Evolutionary conservation across 1,284 basidiomycete species (phyloP).

Genomic region (Macrocystidia cucumis): DNA sequence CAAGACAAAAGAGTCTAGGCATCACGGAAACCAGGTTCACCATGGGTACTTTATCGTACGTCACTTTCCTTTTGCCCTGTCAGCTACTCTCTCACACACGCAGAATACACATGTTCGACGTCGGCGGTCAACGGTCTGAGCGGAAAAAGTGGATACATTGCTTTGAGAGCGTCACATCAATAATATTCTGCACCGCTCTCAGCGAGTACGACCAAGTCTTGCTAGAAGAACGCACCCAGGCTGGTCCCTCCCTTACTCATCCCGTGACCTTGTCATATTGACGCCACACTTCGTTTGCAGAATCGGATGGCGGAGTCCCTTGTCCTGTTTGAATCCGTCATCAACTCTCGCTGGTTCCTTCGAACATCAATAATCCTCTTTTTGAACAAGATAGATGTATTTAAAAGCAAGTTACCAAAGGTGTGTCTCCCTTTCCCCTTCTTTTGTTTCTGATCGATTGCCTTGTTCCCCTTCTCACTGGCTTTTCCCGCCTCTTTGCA

Average conservation of each 20-base stretch:
- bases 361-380: constrained; percentile 91
- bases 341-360: constrained; percentile 97
- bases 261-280: constrained; percentile 2
- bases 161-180: constrained; percentile 92
- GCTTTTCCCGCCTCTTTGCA: constrained; percentile 20
- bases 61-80: constrained; percentile 25
- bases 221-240: constrained; percentile 75
- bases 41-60: constrained; percentile 66
- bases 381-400: constrained; percentile 94
- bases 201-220: constrained; percentile 93
- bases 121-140: constrained; percentile 90
- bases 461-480: background rate
- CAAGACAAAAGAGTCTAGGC: constrained; percentile 87
- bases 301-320: constrained; percentile 96
- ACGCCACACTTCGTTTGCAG: constrained; percentile 32
- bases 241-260: constrained; percentile 28
- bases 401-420: constrained; percentile 90
- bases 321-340: constrained; percentile 90
- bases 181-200: constrained; percentile 92
- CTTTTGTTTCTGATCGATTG: constrained; percentile 1
- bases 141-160: constrained; percentile 95
- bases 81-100: background rate
- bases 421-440: no score
- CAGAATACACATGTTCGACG: constrained; percentile 94
- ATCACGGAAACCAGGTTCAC: constrained; percentile 87